Percentiles rank a stretch among this genome's conserved stretches.
These are phyloP conservation scores for Mycena crocata DNA, from an alignment of 768 basidiomycete genomes.

Conservation along the genomic window DNA sequence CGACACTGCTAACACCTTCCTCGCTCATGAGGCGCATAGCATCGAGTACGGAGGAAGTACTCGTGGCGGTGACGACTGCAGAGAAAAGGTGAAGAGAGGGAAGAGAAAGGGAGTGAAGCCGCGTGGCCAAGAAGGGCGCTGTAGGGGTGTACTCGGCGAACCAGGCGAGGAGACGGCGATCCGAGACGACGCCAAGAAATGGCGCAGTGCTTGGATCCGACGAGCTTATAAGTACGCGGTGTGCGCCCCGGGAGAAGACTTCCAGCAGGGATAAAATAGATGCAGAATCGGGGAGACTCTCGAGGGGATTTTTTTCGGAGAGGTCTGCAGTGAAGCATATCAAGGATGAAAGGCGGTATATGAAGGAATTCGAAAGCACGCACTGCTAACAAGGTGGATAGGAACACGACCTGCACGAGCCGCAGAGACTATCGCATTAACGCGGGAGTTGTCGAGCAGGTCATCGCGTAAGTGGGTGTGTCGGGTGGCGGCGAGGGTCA, in stretches of 20 bases:
- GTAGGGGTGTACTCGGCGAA: conserved; percentile 66
- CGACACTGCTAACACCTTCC: conserved; percentile 85
- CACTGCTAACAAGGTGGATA: conserved; percentile 83
- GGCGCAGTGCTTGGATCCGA: conserved; percentile 51
- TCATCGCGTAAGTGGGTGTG: conserved; percentile 76
- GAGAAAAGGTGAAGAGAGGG: conserved; percentile 74
- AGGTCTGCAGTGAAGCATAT: conserved; percentile 63
- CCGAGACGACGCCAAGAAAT: conserved; percentile 81
- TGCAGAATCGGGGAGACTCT: conserved; percentile 71
- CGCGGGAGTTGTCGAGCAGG: conserved; percentile 66
- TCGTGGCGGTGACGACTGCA: conserved; percentile 71
- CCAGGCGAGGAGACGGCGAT: conserved; percentile 77
- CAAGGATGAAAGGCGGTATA: background rate
- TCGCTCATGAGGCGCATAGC: conserved; percentile 91
- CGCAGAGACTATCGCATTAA: conserved; percentile 77
- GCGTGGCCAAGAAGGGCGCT: conserved; percentile 58
- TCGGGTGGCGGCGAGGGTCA: conserved; percentile 83
- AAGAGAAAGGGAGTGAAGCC: conserved; percentile 66
- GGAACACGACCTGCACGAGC: conserved; percentile 81
- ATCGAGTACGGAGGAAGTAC: conserved; percentile 74
- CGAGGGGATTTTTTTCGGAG: conserved; percentile 86
- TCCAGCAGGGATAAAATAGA: conserved; percentile 71
- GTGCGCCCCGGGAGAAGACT: conserved; percentile 76
- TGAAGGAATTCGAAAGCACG: conserved; percentile 39
- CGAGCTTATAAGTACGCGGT: conserved; percentile 74